Base-by-base conservation (phyloP, 139 green algal species). In the Haematococcus lacustris region DNA sequence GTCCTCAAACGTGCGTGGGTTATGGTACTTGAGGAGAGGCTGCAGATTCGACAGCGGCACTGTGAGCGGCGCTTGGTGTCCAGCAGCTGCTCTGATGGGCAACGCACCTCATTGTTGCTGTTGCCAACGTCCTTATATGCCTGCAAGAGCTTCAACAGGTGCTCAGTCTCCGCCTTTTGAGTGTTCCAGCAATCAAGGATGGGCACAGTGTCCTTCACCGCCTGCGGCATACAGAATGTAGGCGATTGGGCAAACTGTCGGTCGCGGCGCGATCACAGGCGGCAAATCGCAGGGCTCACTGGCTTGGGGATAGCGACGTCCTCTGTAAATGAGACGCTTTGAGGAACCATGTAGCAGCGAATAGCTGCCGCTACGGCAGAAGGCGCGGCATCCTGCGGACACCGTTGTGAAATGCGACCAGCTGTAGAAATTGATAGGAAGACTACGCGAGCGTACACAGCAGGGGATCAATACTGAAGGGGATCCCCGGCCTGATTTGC, bases 71-170 rank as follows among this genome's bases (percentile, higher is more conserved):
- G 50, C 51, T 21, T 64, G 30, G 23, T 7, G 26, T 4, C 4
- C 17, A 34, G 53, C 53, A 30, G 53, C 53, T 64, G 53, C 26
- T 30, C 53, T 26, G 21, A 28, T 26, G 53, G 17, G 53, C 13
- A 38, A 25, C 76, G 3, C 68, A 86, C 83, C 83, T 89, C 78
- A 38, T 76, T 70, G 78, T 86, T 83, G 67, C 35, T 53, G 62
- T 89, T 78, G 41, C 80, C 83, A 5, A 86, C 25, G 50, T 85
- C 83, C 74, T 89, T 89, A 78, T 89, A 89, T n/a, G 78, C 62
- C 60, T 86, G 74, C 73, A 86, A 66, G 47, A 86, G 69, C 76
- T 82, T 82, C 30, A 89, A 43, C 26, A 80, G 60, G 30, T 82
- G 40, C 71, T 83, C 78, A 2, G 80, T 86, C 38, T 39, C 71